phyloP scores from a whole-genome alignment of 2,329 filamentous ascomycete genomes.

The Falciphora oryzae region DNA sequence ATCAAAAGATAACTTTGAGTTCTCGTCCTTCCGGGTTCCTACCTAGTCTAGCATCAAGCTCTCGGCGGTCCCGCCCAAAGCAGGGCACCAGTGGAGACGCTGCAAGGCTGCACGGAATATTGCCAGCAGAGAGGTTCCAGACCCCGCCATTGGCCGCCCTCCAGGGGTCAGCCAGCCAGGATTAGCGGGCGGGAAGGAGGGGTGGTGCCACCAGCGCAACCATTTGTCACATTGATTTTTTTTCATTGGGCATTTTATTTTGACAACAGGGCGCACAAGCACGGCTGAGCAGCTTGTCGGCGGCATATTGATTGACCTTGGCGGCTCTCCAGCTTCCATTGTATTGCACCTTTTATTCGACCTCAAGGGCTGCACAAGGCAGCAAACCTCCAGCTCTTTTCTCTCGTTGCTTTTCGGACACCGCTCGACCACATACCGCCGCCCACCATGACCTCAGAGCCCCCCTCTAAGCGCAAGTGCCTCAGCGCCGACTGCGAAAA shows the following conservation, averaged over 20 bases:
- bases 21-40: background rate
- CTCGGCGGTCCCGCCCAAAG: no score
- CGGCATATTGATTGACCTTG: background rate
- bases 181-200: no score
- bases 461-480: constrained; percentile 62
- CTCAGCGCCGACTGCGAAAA: constrained; percentile 79
- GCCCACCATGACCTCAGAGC: constrained; percentile 41
- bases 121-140: background rate
- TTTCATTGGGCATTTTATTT: background rate
- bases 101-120: no score
- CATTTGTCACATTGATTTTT: background rate
- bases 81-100: no score
- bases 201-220: background rate
- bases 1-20: background rate
- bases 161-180: no score
- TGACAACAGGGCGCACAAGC: background rate
- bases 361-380: background rate
- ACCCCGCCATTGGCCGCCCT: background rate
- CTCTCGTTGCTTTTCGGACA: background rate
- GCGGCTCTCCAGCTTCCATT: no score
- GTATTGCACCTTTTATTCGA: background rate
- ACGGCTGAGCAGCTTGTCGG: no score
- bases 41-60: background rate
- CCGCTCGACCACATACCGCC: background rate
- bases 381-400: background rate